Conservation (phyloP, 768 basidiomycete species). For the Mycena filopes region DNA sequence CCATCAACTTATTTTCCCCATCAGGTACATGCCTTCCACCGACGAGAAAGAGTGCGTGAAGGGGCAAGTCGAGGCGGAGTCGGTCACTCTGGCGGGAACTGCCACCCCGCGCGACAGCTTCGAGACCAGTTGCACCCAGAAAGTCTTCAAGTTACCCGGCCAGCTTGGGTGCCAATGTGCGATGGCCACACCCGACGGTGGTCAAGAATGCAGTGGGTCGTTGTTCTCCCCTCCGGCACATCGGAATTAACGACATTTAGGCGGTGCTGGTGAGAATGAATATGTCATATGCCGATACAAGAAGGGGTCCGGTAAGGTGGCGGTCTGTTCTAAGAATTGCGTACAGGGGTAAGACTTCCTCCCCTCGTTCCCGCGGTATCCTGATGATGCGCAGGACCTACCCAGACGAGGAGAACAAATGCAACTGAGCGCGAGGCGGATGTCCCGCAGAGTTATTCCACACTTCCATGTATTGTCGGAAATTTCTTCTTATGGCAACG, state of each 20-base stretch:
- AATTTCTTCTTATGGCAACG: too few relatives aligned
- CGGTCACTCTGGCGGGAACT: constrained; percentile 5
- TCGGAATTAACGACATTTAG: background rate
- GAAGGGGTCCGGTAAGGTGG: background rate
- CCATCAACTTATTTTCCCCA: too few relatives aligned
- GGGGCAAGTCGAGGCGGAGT: constrained; percentile 3
- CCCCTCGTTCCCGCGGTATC: background rate
- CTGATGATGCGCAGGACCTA: too few relatives aligned
- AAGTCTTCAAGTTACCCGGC: background rate
- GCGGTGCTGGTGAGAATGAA: background rate
- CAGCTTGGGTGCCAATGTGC: constrained; percentile 11
- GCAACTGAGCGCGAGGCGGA: too few relatives aligned
- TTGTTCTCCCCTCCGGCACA: background rate
- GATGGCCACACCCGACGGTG: background rate
- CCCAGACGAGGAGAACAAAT: too few relatives aligned
- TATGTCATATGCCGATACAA: constrained; percentile 5
- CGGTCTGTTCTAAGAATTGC: background rate
- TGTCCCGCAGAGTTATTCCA: too few relatives aligned
- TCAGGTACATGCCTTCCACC: background rate
- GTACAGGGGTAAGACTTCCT: background rate
- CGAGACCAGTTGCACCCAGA: background rate
- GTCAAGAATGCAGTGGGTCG: constrained; percentile 3
- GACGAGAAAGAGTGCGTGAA: background rate
- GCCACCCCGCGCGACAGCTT: background rate
- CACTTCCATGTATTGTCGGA: too few relatives aligned